phyloP scores from a whole-genome alignment of 768 basidiomycete species.

The Tulasnella sp. region DNA sequence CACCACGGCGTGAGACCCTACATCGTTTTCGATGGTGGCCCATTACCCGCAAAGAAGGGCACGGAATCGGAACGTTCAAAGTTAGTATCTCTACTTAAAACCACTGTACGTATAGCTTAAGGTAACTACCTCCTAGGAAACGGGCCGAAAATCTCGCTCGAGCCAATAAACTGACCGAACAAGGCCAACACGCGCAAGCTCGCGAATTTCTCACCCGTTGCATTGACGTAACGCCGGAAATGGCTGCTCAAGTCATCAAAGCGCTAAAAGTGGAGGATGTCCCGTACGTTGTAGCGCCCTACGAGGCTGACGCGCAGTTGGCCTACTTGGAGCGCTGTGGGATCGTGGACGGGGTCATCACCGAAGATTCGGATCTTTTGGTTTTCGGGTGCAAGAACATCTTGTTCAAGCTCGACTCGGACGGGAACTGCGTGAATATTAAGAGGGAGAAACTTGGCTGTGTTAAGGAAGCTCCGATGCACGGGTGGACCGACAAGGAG shows the following conservation, averaged over 20 bases:
- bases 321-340: constrained; percentile 79
- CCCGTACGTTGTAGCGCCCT: constrained; percentile 86
- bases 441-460: constrained; percentile 26
- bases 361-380: constrained; percentile 95
- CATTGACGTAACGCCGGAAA: constrained; percentile 90
- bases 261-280: constrained; percentile 74
- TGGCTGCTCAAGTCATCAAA: constrained; percentile 97
- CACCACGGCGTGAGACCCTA: constrained; percentile 80
- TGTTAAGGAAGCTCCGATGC: constrained; percentile 56
- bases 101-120: background rate
- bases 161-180: constrained; percentile 59
- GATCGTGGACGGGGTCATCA: constrained; percentile 81
- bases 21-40: constrained; percentile 94
- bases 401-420: constrained; percentile 80
- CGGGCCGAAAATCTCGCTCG: constrained; percentile 66
- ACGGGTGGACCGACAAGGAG: constrained; percentile 81
- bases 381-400: constrained; percentile 93
- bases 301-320: constrained; percentile 97
- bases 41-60: constrained; percentile 84
- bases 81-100: constrained; percentile 20
- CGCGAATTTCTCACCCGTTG: constrained; percentile 83
- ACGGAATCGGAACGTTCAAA: constrained; percentile 71
- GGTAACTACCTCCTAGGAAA: constrained; percentile 29
- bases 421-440: constrained; percentile 32
- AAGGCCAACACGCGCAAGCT: constrained; percentile 72